A percentile compares a stretch with the other conserved stretches of the same genome.
Conservation (phyloP, 2,329 filamentous ascomycete genomes). For the Exophiala calicioides region DNA sequence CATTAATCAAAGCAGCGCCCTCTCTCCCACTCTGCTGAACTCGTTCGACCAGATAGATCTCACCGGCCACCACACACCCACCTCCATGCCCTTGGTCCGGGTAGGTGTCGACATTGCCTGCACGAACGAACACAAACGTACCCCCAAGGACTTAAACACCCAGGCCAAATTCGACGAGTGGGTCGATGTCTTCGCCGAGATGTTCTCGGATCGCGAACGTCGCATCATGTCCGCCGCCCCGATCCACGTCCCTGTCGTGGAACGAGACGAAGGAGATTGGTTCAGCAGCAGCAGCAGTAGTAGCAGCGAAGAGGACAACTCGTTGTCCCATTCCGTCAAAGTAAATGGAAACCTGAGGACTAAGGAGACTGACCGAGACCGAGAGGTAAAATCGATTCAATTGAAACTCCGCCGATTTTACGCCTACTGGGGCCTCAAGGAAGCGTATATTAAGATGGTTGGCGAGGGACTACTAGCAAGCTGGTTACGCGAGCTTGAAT, state of each 20-base stretch:
- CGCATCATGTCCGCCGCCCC: conserved; percentile 53
- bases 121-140: conserved; percentile 55
- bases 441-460: conserved; percentile 67
- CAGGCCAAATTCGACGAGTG: conserved; percentile 56
- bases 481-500: conserved; percentile 63
- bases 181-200: conserved; percentile 61
- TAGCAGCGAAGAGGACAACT: conserved; percentile 9
- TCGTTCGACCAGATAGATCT: conserved; percentile 13
- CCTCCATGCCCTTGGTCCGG: conserved; percentile 15
- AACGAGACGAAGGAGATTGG: conserved; percentile 36
- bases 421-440: conserved; percentile 65
- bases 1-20: conserved; percentile 13
- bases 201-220: conserved; percentile 59
- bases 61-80: conserved; percentile 14
- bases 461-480: conserved; percentile 63
- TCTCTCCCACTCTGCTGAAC: conserved; percentile 7
- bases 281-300: conserved; percentile 18
- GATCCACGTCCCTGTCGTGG: conserved; percentile 35
- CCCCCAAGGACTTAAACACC: conserved; percentile 50
- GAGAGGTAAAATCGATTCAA: conserved; percentile 46
- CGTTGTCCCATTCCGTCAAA: neutral
- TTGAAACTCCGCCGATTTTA: conserved; percentile 64
- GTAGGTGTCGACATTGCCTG: conserved; percentile 65
- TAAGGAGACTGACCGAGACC: conserved; percentile 29
- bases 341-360: too few relatives aligned